Evolutionary conservation across 192 early-diverging fungal genomes (phyloP), one percentile per base, ranked within the genome.

Genomic region (Phlyctochytrium planicorne): DNA sequence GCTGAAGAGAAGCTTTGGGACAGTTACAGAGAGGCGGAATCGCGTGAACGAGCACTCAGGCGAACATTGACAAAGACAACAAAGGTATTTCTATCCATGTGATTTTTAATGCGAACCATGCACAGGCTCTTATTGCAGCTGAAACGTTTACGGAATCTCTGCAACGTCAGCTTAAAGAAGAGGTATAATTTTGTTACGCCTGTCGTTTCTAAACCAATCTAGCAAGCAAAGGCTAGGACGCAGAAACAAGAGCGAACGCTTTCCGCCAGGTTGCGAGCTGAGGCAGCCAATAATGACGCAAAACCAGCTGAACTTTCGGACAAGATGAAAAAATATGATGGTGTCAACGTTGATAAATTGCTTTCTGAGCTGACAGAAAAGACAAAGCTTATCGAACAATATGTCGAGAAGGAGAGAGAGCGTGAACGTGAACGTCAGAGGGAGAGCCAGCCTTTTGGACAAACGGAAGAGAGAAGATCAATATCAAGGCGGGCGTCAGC

Each of bases 1-100:
- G 80, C 80, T 24, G 80, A 85, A 69, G 79, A 80, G 66, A 85
- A 83, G 68, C 69, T 85, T 6, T 85, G 84, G 84, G 84, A 85
- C 50, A 80, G 77, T 55, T 85, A 81, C 68, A 52, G 79, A 62
- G 82, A 85, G 35, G 79, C 77, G 27, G 84, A 85, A 66, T 75
- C 81, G 2, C 56, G 84, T 0, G 84, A 85, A 59, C 52, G 69
- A 32, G 67, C 78, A 1, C 57, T 85, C 16, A 59, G 81, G 33
- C 81, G 74, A 76, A 80, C 79, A 59, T 67, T 78, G 12, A 53
- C 75, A 56, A 82, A 75, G 62, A 62, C 71, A 34, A 77, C 75
- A 62, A 85, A 79, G 75, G 52, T 61, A 6, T 36, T 36, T n/a
- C 23, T 36, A 0, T 66, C 6, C 10, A 20, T 62, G 66, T 27